Percentiles rank a stretch among this genome's conserved stretches.
Conservation (phyloP, 1,284 basidiomycete species). For the Puccinia sorghi region DNA sequence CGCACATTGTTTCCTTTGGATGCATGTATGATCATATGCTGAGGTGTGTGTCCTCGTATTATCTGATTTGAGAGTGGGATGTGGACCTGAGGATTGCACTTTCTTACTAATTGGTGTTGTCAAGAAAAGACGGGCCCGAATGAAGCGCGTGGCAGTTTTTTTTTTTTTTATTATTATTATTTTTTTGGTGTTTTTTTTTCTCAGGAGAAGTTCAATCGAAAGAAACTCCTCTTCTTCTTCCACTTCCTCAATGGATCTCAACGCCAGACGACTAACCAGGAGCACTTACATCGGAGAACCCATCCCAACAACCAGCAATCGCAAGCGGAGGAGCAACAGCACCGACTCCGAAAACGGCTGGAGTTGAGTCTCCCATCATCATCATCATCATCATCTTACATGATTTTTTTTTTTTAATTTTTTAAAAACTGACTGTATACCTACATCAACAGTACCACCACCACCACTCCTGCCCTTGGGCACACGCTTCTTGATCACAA, state of each 20-base stretch:
- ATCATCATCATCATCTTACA: background rate
- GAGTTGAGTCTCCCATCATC: conserved; percentile 30
- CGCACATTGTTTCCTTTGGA: no score
- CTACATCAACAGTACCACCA: conserved; percentile 29
- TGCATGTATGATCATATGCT: no score
- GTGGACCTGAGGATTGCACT: no score
- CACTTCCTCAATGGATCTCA: background rate
- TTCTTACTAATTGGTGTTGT: no score
- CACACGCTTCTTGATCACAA: conserved; percentile 43
- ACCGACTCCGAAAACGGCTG: conserved; percentile 49
- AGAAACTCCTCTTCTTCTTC: no score
- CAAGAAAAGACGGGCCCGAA: no score
- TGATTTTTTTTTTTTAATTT: background rate
- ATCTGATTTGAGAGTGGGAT: no score
- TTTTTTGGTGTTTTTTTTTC: no score
- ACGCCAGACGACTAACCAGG: conserved; percentile 28
- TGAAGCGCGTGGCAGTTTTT: no score
- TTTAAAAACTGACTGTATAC: background rate
- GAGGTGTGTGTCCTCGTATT: no score
- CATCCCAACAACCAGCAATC: background rate
- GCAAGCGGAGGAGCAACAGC: conserved; percentile 26
- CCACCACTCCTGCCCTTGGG: conserved; percentile 33
- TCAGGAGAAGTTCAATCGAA: no score
- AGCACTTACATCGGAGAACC: conserved; percentile 33
- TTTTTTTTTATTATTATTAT: no score